phyloP scores from a whole-genome alignment of 1,284 basidiomycete species.

The Laetiporus sulphureus region DNA sequence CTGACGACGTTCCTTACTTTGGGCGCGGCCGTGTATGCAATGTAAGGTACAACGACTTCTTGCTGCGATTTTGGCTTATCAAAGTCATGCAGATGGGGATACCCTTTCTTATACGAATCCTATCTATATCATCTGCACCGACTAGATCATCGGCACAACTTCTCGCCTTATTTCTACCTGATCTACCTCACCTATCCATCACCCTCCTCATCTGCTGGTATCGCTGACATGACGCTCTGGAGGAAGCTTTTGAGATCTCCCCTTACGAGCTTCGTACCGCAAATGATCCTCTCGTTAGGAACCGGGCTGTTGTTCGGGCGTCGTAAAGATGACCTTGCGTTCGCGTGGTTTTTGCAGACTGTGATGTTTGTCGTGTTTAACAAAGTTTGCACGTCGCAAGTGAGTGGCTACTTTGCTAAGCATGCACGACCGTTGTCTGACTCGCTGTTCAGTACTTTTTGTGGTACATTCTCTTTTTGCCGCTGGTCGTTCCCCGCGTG shows the following conservation, averaged over 20 bases:
- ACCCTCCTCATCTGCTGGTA: conserved; percentile 23
- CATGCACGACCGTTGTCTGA: not conserved
- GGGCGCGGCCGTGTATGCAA: conserved; percentile 61
- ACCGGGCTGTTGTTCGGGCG: conserved; percentile 62
- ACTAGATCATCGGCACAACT: conserved; percentile 96
- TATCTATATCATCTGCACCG: conserved; percentile 92
- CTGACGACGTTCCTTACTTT: conserved; percentile 65
- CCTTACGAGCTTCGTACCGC: conserved; percentile 67
- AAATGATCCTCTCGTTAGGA: conserved; percentile 61
- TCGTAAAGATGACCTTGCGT: conserved; percentile 50
- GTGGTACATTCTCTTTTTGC: conserved; percentile 93
- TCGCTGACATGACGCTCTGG: conserved; percentile 36
- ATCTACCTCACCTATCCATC: conserved; percentile 77
- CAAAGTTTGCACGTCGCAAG: conserved; percentile 97
- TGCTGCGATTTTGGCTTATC: conserved; percentile 4
- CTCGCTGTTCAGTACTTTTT: conserved; percentile 79
- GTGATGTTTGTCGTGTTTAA: conserved; percentile 91
- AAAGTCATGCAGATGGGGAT: conserved; percentile 72
- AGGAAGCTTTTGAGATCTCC: conserved; percentile 49
- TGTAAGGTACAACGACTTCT: conserved; percentile 49
- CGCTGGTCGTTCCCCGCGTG: conserved; percentile 71
- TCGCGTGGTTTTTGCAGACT: conserved; percentile 92
- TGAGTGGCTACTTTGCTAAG: conserved; percentile 29
- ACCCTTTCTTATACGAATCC: conserved; percentile 87
- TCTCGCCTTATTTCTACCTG: conserved; percentile 94